Evolutionary conservation across 2,329 filamentous ascomycete species (phyloP).

Genomic region (Phaeophleospora eucalypticola): DNA sequence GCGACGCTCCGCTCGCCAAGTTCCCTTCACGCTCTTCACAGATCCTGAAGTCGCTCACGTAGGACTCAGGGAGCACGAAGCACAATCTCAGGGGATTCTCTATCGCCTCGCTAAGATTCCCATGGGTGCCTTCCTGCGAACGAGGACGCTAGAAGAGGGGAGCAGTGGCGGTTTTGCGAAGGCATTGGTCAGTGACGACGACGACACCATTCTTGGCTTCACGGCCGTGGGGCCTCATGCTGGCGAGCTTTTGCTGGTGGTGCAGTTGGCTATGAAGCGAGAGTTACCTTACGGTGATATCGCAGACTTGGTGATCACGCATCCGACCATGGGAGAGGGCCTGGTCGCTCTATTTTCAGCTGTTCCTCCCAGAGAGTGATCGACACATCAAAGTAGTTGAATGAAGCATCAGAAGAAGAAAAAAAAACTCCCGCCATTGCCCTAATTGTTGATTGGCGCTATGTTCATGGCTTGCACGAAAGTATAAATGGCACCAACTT

Average conservation of each 20-base stretch:
- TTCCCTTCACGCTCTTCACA: constrained; percentile 9
- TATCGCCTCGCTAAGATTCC: constrained; percentile 7
- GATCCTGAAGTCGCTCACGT: constrained; percentile 11
- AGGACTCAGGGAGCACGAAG: constrained; percentile 7
- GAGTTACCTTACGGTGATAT: constrained; percentile 6
- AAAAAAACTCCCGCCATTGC: too few species aligned
- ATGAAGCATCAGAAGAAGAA: too few species aligned
- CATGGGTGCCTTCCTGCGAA: constrained; percentile 5
- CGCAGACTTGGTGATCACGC: constrained; percentile 4
- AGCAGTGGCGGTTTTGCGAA: constrained; percentile 7
- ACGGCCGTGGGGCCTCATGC: constrained; percentile 4
- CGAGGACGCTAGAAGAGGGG: constrained; percentile 2
- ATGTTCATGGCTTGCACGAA: too few species aligned
- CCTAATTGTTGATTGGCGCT: too few species aligned
- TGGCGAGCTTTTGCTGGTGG: constrained; percentile 8
- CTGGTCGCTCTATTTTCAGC: constrained; percentile 7
- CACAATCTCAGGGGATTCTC: constrained; percentile 2
- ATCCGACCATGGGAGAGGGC: constrained; percentile 8
- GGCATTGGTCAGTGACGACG: constrained; percentile 2
- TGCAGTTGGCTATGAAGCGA: constrained; percentile 9
- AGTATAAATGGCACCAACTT: too few species aligned
- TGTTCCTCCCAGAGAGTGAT: too few species aligned
- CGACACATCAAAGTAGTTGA: too few species aligned
- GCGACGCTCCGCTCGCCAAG: constrained; percentile 1
- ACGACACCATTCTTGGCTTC: constrained; percentile 9